These are phyloP conservation scores for Russula sp. DNA, from an alignment of 768 basidiomycete species.

Conservation along the genomic window DNA sequence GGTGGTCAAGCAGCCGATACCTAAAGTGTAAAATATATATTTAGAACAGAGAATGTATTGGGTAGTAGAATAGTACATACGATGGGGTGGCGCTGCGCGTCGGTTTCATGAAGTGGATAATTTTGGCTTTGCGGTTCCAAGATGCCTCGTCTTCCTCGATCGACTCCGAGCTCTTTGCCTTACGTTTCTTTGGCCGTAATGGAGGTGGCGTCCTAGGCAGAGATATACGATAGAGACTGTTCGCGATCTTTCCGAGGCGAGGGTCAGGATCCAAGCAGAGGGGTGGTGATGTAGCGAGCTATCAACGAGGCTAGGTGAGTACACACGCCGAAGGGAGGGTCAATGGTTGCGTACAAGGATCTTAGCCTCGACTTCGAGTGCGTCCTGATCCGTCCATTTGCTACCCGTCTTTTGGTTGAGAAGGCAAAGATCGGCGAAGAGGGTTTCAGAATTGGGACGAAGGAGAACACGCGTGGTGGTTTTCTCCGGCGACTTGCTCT, in stretches of 20 bases:
- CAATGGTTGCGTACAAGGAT: conserved; percentile 50
- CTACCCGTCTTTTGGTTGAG: conserved; percentile 52
- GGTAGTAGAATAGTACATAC: conserved; percentile 32
- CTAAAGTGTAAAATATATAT: not conserved
- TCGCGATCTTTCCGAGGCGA: conserved; percentile 68
- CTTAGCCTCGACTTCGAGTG: conserved; percentile 68
- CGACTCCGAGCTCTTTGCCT: conserved; percentile 60
- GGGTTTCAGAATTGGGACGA: conserved; percentile 68
- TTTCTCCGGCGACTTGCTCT: conserved; percentile 45
- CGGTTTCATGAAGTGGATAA: conserved; percentile 69
- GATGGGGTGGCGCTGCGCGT: conserved; percentile 43
- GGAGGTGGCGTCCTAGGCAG: conserved; percentile 67
- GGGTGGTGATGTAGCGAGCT: conserved; percentile 72
- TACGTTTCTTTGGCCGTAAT: conserved; percentile 51
- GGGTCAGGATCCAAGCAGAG: conserved; percentile 78
- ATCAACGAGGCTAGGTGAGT: conserved; percentile 14
- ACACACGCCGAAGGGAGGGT: not conserved
- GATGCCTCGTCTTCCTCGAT: conserved; percentile 69
- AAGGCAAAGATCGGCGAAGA: conserved; percentile 74
- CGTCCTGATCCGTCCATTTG: conserved; percentile 66
- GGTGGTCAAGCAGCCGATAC: conserved; percentile 23
- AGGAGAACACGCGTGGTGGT: conserved; percentile 53
- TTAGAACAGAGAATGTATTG: not conserved
- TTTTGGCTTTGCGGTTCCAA: conserved; percentile 63
- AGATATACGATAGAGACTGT: conserved; percentile 66